Base-by-base conservation (phyloP, 805 yeast genomes). In the Saccharomycopsis selenospora region DNA sequence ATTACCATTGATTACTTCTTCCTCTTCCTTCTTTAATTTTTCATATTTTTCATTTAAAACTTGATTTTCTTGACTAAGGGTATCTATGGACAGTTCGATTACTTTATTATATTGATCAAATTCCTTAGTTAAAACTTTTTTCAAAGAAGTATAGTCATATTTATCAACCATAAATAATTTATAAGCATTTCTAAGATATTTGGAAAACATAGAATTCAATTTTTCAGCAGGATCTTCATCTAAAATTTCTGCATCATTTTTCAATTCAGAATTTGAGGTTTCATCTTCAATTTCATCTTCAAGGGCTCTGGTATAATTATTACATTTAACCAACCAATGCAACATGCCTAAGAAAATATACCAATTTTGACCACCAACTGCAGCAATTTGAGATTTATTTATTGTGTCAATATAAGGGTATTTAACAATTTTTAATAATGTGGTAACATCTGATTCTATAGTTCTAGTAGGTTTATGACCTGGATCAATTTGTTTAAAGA, bases 331-430 rank as follows among this genome's bases (percentile, higher is more conserved):
- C 41, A 89, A 61, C 96, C 96, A 89, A 61, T 83, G 80, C 20
- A 89, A 66, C 75, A 90, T 77, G 1, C 93, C 95, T 38, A 89
- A 63, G 55, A 87, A 85, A 5, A 75, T 74, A 10, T 86, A 88
- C 96, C 96, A 89, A 55, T 80, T 80, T 43, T 83, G 80, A 2
- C 95, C 95, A 4, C 96, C 96, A 10, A 87, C 96, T 0, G 96
- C 96, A 33, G 89, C 79, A 33, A 89, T 81, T 60, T 87, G 95
- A 1, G 93, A 82, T 59, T 89, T 82, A 62, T 83, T 85, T 36
- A 90, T 80, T 0, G 85, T 70, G 36, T 85, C 95, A 50, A 87
- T 63, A 61, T 82, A 87, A 1, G 97, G 96, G 58, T 89, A 89
- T 43, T 76, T 77, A 52, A 88, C 62, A 30, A 71, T 71, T 59